Base-by-base conservation (phyloP, 176 grass and related monocot species). In the Metroxylon sagu region DNA sequence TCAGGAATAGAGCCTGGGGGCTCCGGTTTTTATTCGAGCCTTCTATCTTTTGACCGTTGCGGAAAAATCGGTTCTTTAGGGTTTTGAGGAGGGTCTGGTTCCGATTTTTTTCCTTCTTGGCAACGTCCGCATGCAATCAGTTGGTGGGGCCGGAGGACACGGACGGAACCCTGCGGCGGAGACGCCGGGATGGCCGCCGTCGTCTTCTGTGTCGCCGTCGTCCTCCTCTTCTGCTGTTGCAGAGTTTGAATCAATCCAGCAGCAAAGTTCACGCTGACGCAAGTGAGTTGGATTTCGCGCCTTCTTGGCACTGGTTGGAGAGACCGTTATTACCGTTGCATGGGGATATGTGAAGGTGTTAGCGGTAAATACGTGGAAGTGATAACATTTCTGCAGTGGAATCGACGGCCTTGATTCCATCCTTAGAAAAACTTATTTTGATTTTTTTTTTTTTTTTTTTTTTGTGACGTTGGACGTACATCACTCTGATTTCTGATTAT, bases 221-320 rank as follows among this genome's bases (percentile, higher is more conserved):
- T 73, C 70, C 8, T 73, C 71, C 28, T 77, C 61, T 8, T 68
- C 65, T 2, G 65, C 65, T 14, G 65, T 54, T 19, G 54, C 79
- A 43, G 79, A 73, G 61, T 72, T 72, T 18, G 79, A 82, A 58
- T 75, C 79, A 25, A 72, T 76, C 25, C 61, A 71, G 25, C 68
- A 60, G 18, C 66, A 57, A 23, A 82, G 68, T 69, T 82, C 29
- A 73, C 30, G 39, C 72, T 71, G 54, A 67, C 67, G 70, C 67
- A 76, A 73, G 79, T 82, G 19, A 72, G 67, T 52, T 53, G 53
- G 19, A 55, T 35, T 78, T 71, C 50, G 26, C 25, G 53, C 62
- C 62, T 35, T 54, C 1, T 50, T 25, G 12, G 27, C 17, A 29
- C 57, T 66, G 63, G 29, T 25, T 15, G 14, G 63, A 16, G 50